A percentile compares a stretch with the other conserved stretches of the same genome.
Conservation (phyloP, 495 filamentous ascomycete genomes). For the Trichoderma orchidacearum region DNA sequence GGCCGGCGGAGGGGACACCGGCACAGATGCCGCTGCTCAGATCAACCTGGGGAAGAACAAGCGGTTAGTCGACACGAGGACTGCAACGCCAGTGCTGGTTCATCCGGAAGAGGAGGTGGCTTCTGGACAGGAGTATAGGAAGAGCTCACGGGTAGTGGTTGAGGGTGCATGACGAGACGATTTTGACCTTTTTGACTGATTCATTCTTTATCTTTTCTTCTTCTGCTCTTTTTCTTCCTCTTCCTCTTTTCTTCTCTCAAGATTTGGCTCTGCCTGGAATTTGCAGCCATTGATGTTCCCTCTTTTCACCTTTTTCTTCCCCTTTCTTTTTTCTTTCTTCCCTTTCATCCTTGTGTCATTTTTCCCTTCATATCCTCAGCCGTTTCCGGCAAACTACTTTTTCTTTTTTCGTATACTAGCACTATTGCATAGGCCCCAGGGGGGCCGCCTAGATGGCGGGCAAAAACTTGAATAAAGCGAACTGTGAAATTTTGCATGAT, state of each 20-base stretch:
- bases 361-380: background rate
- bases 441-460: background rate
- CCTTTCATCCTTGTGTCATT: background rate
- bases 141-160: constrained; percentile 35
- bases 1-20: background rate
- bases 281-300: background rate
- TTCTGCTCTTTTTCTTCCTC: background rate
- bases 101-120: constrained; percentile 9
- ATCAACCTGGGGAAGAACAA: constrained; percentile 10
- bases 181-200: background rate
- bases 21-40: background rate
- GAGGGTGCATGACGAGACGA: constrained; percentile 14
- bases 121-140: constrained; percentile 15
- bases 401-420: background rate
- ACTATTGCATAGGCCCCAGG: background rate
- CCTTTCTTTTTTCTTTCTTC: background rate
- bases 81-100: constrained; percentile 20
- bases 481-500: background rate
- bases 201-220: background rate
- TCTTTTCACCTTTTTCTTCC: constrained; percentile 1
- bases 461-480: background rate
- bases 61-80: constrained; percentile 21
- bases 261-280: background rate
- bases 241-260: background rate
- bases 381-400: background rate